phyloP scores from a whole-genome alignment of 345 rosid species.

The Erysimum cheiranthoides region DNA sequence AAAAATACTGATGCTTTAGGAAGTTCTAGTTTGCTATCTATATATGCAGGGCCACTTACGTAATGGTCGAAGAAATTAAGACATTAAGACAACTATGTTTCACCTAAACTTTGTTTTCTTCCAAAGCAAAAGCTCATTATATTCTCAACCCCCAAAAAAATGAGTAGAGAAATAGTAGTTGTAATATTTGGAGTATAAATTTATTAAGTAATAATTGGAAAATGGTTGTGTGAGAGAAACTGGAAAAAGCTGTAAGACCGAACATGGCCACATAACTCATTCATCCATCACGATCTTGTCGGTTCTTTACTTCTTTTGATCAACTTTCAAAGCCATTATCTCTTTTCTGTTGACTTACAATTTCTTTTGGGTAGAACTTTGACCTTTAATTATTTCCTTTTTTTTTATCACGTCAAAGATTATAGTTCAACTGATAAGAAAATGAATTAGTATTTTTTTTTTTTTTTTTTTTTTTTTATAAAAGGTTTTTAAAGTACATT shows the following conservation, averaged over 20 bases:
- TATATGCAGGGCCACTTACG: not conserved
- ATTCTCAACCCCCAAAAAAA: not conserved
- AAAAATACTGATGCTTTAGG: not conserved
- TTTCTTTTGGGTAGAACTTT: constrained; percentile 11
- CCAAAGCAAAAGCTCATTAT: not conserved
- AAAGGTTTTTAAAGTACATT: too few relatives aligned
- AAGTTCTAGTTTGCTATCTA: not conserved
- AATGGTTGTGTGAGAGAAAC: not conserved
- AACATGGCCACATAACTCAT: constrained; percentile 43
- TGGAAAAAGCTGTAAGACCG: constrained; percentile 42
- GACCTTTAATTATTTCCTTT: constrained; percentile 7
- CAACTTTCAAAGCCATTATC: constrained; percentile 15
- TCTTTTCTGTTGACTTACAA: constrained; percentile 25
- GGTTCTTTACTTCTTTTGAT: constrained; percentile 9
- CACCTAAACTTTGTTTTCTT: constrained; percentile 1
- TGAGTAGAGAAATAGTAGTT: not conserved
- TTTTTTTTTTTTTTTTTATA: too few relatives aligned
- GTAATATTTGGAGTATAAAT: not conserved
- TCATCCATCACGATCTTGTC: constrained; percentile 32
- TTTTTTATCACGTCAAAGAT: not conserved
- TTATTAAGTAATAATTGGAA: not conserved
- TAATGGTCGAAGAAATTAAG: not conserved
- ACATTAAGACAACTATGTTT: not conserved
- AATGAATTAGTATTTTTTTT: not conserved
- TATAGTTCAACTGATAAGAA: not conserved